Evolutionary conservation across 2,329 filamentous ascomycete genomes (phyloP).

Genomic region (Hypoxylon sp.): DNA sequence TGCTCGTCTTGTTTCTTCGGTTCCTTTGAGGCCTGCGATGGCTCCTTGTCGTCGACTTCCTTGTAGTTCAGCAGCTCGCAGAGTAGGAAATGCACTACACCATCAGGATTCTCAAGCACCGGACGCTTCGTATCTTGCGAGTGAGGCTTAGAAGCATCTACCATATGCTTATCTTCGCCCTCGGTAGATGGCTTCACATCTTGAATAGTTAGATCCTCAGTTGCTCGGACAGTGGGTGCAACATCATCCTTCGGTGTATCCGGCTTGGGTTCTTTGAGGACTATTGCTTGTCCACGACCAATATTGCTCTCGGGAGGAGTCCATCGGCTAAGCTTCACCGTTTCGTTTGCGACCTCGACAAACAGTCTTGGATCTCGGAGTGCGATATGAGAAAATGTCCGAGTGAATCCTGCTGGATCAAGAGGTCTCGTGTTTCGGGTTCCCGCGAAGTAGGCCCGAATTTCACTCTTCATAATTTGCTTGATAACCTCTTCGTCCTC

Average conservation of each 20-base stretch:
- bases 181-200: constrained; percentile 75
- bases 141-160: constrained; percentile 74
- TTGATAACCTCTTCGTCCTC: constrained; percentile 94
- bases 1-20: constrained; percentile 56
- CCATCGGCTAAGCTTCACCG: constrained; percentile 80
- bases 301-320: constrained; percentile 55
- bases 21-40: constrained; percentile 62
- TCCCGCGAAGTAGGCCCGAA: constrained; percentile 81
- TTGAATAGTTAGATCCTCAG: constrained; percentile 63
- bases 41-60: constrained; percentile 90
- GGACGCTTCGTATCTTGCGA: constrained; percentile 81
- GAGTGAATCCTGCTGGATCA: constrained; percentile 81
- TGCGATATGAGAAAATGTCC: constrained; percentile 82
- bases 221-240: constrained; percentile 63
- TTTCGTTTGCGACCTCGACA: constrained; percentile 87
- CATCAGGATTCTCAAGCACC: constrained; percentile 91
- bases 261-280: constrained; percentile 59
- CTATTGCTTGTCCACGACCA: constrained; percentile 56
- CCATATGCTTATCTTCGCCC: constrained; percentile 70
- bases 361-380: constrained; percentile 89
- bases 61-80: constrained; percentile 93
- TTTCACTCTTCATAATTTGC: constrained; percentile 92
- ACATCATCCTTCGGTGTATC: constrained; percentile 59
- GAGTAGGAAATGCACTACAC: constrained; percentile 93
- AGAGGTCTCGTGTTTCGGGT: constrained; percentile 67